Evolutionary conservation across 2,329 filamentous ascomycete genomes (phyloP).

Genomic region (Fusarium sp.): DNA sequence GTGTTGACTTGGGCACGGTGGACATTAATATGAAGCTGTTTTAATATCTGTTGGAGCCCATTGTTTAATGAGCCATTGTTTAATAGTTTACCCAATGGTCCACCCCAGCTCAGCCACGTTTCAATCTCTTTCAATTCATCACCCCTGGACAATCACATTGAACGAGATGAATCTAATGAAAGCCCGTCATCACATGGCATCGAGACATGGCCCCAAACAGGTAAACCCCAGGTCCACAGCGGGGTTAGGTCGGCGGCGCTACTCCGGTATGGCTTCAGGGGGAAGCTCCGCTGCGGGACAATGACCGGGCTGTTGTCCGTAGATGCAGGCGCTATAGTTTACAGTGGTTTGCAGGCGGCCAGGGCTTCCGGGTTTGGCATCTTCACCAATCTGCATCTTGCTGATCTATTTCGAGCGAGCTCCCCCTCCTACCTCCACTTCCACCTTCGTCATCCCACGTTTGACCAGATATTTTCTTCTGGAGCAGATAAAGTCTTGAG

Average conservation of each 20-base stretch:
- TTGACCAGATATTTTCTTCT: neutral
- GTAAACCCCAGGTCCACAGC: constrained; percentile 30
- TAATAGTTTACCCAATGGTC: neutral
- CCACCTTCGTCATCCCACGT: constrained; percentile 17
- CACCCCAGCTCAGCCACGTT: neutral
- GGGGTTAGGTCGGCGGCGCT: constrained; percentile 33
- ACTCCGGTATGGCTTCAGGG: constrained; percentile 31
- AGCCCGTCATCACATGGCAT: constrained; percentile 23
- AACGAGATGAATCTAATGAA: constrained; percentile 9
- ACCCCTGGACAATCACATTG: constrained; percentile 14
- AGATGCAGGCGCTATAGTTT: constrained; percentile 7
- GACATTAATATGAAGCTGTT: neutral
- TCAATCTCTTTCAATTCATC: neutral
- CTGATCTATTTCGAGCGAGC: constrained; percentile 4
- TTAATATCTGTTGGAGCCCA: neutral
- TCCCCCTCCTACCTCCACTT: constrained; percentile 9
- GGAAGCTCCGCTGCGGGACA: constrained; percentile 11
- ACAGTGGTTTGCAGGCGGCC: constrained; percentile 6
- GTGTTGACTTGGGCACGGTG: too few relatives aligned
- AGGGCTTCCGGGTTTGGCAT: neutral
- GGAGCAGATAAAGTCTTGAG: neutral
- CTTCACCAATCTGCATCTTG: neutral
- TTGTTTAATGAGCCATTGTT: neutral
- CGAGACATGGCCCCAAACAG: constrained; percentile 8
- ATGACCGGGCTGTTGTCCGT: neutral